A percentile compares a stretch with the other conserved stretches of the same genome.
These are phyloP conservation scores for Fomitopsis serialis DNA, from an alignment of 768 basidiomycete genomes.

Conservation along the genomic window DNA sequence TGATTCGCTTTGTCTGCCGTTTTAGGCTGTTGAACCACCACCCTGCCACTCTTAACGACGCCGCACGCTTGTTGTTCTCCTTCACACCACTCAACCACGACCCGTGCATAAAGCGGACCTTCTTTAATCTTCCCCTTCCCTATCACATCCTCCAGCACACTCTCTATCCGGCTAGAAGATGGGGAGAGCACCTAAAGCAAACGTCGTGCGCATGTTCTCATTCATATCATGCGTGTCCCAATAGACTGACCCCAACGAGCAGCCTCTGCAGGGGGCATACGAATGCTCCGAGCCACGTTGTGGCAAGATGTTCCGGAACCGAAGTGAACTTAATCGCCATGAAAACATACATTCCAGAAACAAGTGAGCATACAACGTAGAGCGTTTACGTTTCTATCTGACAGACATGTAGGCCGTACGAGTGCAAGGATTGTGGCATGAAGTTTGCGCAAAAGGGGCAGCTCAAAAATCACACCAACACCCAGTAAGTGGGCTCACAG, in stretches of 20 bases:
- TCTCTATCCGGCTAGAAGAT: too few species aligned
- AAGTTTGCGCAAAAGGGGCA: constrained; percentile 55
- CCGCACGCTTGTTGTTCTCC: background rate
- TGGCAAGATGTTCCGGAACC: constrained; percentile 45
- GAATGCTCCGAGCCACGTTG: constrained; percentile 24
- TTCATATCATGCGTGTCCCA: too few species aligned
- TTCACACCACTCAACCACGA: background rate
- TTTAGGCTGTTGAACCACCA: background rate
- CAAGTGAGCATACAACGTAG: constrained; percentile 31
- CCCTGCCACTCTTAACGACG: background rate
- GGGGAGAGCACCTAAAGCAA: too few species aligned
- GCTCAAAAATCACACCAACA: constrained; percentile 58
- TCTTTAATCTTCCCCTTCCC: too few species aligned
- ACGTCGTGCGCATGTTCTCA: too few species aligned
- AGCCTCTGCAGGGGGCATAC: background rate
- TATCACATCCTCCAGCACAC: too few species aligned
- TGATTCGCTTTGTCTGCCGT: background rate
- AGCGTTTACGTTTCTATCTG: background rate
- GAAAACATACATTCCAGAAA: constrained; percentile 40
- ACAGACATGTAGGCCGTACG: constrained; percentile 37
- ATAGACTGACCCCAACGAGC: background rate
- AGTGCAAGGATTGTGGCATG: constrained; percentile 48
- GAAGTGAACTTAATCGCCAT: constrained; percentile 60
- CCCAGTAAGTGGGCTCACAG: constrained; percentile 47
- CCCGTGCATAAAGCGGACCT: too few species aligned